Evolutionary conservation across 768 basidiomycete species (phyloP).

Genomic region (Naganishia vishniacii): DNA sequence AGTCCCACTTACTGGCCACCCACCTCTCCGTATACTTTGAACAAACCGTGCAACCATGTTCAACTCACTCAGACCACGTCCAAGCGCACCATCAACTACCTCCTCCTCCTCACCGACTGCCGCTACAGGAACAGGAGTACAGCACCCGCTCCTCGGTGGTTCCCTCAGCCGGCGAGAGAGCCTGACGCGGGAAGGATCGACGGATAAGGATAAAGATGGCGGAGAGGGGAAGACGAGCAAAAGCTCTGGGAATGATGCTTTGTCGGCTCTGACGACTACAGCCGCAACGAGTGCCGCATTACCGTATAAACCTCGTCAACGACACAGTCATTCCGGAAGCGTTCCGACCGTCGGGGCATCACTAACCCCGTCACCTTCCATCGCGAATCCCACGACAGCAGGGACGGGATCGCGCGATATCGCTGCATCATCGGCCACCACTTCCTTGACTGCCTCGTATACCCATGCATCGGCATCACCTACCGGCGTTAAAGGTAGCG

Average conservation of each 20-base stretch:
- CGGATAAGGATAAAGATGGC: background rate
- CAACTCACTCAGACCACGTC: slow-evolving; percentile 37
- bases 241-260: background rate
- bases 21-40: too few relatives aligned
- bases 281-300: slow-evolving; percentile 2
- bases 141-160: slow-evolving; percentile 26
- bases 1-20: background rate
- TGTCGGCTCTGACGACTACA: background rate
- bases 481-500: slow-evolving; percentile 20
- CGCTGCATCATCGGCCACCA: background rate
- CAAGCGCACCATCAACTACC: slow-evolving; percentile 32
- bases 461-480: slow-evolving; percentile 20
- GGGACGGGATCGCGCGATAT: slow-evolving; percentile 13
- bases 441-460: slow-evolving; percentile 3
- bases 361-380: background rate
- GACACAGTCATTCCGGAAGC: slow-evolving; percentile 33
- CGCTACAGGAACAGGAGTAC: slow-evolving; percentile 33
- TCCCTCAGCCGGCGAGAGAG: slow-evolving; percentile 30
- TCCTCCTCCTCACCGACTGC: slow-evolving; percentile 33
- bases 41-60: too few relatives aligned
- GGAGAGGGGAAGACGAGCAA: background rate
- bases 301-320: slow-evolving; percentile 45
- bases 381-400: background rate
- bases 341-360: background rate
- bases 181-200: slow-evolving; percentile 10